Evolutionary conservation across 192 early-diverging fungal genomes (phyloP), one percentile per base, ranked within the genome.

Genomic region (Entophlyctis luteolus): DNA sequence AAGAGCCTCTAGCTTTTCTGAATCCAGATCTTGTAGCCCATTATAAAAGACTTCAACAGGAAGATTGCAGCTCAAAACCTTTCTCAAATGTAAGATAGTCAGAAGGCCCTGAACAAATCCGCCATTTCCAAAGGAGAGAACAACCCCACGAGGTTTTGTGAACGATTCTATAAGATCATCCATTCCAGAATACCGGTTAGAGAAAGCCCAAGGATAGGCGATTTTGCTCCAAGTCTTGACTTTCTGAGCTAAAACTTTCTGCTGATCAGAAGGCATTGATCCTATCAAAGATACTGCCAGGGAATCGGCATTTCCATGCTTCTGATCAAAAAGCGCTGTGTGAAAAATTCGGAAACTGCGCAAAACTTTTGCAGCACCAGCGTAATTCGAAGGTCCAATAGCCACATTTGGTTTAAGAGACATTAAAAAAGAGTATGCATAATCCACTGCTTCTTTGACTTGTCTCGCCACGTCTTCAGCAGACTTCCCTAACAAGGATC

Each of bases 201-300:
- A 49, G 50, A 63, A 63, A 5, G 60, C 60, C 60, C 60, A 63
- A 5, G 60, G 60, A 49, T 63, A 63, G 25, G 50, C 28, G 20
- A 49, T 25, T 48, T 31, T 48, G 31, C 28, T 18, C 10, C 48
- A 32, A 25, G 31, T 2, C 31, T 63, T 63, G 32, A 63, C 14
- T 48, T 63, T 47, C 27, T 31, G 33, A 4, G 1, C 6, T 48
- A 63, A 33, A 20, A 12, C 18, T 22, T 25, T 16, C 50, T 23
- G 50, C 12, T 28, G 25, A 53, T 20, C 50, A 12, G 25, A 12
- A 22, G 50, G 16, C 25, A 20, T 53, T 12, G 14, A 27, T 28
- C 18, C 18, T 16, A 25, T 16, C 12, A 28, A 53, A 53, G 18
- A 53, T 20, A 20, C 18, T 16, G 50, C 25, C 29, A 20, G 25